Percentiles rank a stretch among this genome's conserved stretches.
These are phyloP conservation scores for Microcos paniculata DNA, from an alignment of 345 rosid species.

Conservation along the genomic window DNA sequence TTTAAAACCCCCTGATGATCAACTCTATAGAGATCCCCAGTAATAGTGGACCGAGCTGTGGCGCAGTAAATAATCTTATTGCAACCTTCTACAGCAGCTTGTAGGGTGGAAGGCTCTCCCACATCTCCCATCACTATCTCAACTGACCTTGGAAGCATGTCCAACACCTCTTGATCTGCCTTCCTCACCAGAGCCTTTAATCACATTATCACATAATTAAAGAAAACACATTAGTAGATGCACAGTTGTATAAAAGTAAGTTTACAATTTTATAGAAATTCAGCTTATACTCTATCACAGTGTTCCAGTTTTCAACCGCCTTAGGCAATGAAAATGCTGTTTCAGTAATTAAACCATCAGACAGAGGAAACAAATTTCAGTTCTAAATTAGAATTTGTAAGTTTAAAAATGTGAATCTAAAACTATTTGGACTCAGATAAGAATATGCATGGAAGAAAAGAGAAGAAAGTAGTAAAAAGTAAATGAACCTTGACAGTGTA, in stretches of 20 bases:
- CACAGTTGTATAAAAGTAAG: not conserved
- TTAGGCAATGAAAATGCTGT: not conserved
- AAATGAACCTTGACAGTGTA: conserved; percentile 73
- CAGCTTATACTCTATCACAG: not conserved
- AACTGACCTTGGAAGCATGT: conserved; percentile 86
- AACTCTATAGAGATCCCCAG: conserved; percentile 85
- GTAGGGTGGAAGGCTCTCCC: conserved; percentile 73
- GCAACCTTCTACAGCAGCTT: conserved; percentile 77
- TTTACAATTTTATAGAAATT: not conserved
- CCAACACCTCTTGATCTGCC: conserved; percentile 62
- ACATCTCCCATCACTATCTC: conserved; percentile 84
- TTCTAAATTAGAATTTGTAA: not conserved
- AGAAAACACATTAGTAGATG: not conserved
- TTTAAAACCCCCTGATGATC: conserved; percentile 91
- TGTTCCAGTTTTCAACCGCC: not conserved
- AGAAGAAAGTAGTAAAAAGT: not conserved
- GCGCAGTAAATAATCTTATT: conserved; percentile 91
- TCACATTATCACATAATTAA: conserved; percentile 9
- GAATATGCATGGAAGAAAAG: not conserved
- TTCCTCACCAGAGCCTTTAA: conserved; percentile 74
- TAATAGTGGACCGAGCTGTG: conserved; percentile 86
- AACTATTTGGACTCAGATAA: not conserved
- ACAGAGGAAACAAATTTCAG: not conserved
- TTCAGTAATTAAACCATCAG: not conserved
- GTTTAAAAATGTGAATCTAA: not conserved